phyloP scores from a whole-genome alignment of 2,329 filamentous ascomycete species.

The Chalaropsis thielavioides region DNA sequence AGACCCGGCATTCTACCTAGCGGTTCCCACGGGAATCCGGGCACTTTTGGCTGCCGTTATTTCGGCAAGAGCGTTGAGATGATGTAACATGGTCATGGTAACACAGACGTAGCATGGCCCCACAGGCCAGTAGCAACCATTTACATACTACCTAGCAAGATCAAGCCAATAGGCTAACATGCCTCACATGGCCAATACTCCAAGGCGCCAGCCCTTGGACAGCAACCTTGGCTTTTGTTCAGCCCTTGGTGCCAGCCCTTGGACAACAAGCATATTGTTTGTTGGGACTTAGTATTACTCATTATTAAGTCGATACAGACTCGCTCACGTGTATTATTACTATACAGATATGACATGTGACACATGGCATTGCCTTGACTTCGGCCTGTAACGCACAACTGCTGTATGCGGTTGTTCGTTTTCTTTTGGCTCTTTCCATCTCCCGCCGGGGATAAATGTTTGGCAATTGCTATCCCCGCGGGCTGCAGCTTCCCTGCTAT shows the following conservation, averaged over 20 bases:
- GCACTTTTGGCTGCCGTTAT: neutral
- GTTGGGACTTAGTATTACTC: too few species aligned
- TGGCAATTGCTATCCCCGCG: neutral
- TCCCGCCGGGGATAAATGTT: neutral
- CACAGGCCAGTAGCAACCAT: neutral
- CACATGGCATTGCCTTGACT: too few species aligned
- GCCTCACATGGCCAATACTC: neutral
- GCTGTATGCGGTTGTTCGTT: neutral
- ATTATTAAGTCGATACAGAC: too few species aligned
- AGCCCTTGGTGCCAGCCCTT: too few species aligned
- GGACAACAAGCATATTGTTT: too few species aligned
- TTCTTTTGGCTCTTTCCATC: neutral
- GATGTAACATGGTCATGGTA: neutral
- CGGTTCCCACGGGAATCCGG: neutral
- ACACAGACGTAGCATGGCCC: neutral
- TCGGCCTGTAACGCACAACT: too few species aligned
- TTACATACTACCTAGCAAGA: neutral
- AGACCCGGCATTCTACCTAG: neutral
- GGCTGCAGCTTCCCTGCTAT: neutral
- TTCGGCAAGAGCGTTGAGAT: neutral
- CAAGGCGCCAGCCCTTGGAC: too few species aligned
- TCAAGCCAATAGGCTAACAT: neutral
- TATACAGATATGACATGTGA: too few species aligned
- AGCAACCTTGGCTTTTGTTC: too few species aligned
- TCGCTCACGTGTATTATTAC: too few species aligned